A percentile compares a stretch with the other conserved stretches of the same genome.
Evolutionary conservation across 2,329 filamentous ascomycete species (phyloP).

Genomic region (Alternaria sp.): DNA sequence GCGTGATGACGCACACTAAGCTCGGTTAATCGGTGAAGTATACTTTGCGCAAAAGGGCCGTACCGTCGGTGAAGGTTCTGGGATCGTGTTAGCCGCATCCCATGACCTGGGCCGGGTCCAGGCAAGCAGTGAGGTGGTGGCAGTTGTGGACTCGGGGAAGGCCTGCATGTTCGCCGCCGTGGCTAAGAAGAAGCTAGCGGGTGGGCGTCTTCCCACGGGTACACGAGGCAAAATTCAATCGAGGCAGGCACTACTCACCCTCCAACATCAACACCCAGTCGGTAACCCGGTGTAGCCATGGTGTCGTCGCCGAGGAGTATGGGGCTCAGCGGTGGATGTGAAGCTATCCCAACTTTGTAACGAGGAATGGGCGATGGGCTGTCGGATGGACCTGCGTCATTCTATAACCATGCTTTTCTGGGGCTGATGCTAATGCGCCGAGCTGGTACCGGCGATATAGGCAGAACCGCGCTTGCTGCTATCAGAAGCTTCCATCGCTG

Average conservation of each 20-base stretch:
- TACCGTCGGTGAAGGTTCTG: constrained; percentile 58
- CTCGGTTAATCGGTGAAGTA: not conserved
- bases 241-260: constrained; percentile 34
- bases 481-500: not conserved
- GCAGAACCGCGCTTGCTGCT: not conserved
- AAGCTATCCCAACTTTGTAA: constrained; percentile 1
- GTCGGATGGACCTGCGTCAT: constrained; percentile 16
- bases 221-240: constrained; percentile 1
- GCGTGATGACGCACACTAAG: constrained; percentile 55
- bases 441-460: constrained; percentile 12
- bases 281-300: constrained; percentile 33
- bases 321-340: not conserved
- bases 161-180: constrained; percentile 5
- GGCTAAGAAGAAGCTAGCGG: not conserved
- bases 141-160: constrained; percentile 5
- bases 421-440: constrained; percentile 10
- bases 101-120: not conserved
- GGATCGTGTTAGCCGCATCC: constrained; percentile 17
- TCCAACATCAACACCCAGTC: constrained; percentile 47
- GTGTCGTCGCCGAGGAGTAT: not conserved
- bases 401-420: constrained; percentile 18
- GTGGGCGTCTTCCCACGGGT: not conserved
- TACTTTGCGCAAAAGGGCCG: not conserved
- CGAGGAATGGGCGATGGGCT: not conserved
- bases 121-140: not conserved